Evolutionary conservation across 1,139 yeast genomes (phyloP).

Genomic region (Geotrichum fermentans): DNA sequence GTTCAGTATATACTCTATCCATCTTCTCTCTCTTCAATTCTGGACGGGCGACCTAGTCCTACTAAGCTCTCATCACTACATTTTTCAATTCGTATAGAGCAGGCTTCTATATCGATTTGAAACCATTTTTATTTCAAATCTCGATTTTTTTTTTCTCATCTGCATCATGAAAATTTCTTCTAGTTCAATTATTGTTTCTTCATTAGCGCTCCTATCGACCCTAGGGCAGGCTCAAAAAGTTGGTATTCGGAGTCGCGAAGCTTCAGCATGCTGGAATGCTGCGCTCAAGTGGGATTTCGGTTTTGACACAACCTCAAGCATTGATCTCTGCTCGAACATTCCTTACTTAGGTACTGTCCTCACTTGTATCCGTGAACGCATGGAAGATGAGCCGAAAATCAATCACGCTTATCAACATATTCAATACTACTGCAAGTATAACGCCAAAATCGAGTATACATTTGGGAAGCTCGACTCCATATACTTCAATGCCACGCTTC

Average conservation of each 20-base stretch:
- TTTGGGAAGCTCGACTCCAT: constrained; percentile 20
- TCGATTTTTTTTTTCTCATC: no score
- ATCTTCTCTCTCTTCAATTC: no score
- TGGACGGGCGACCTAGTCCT: no score
- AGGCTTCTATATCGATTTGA: no score
- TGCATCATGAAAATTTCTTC: no score
- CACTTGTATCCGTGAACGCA: constrained; percentile 15
- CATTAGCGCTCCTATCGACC: neutral
- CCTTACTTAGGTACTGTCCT: constrained; percentile 20
- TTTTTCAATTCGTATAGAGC: no score
- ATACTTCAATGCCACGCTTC: constrained; percentile 13
- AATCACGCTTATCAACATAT: constrained; percentile 17
- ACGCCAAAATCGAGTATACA: constrained; percentile 10
- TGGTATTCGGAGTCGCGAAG: constrained; percentile 17
- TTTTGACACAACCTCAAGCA: constrained; percentile 6
- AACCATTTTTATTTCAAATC: no score
- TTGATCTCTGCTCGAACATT: constrained; percentile 16
- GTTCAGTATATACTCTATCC: no score
- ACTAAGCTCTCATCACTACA: no score
- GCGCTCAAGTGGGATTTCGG: constrained; percentile 20
- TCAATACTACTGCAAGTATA: constrained; percentile 18
- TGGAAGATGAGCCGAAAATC: constrained; percentile 12
- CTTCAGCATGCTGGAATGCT: constrained; percentile 21
- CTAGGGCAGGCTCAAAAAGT: constrained; percentile 17
- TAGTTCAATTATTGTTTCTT: no score